Evolutionary conservation across 257 asterid genomes (phyloP), one percentile per base, ranked within the genome.

Genomic region (Solanum arcanum): DNA sequence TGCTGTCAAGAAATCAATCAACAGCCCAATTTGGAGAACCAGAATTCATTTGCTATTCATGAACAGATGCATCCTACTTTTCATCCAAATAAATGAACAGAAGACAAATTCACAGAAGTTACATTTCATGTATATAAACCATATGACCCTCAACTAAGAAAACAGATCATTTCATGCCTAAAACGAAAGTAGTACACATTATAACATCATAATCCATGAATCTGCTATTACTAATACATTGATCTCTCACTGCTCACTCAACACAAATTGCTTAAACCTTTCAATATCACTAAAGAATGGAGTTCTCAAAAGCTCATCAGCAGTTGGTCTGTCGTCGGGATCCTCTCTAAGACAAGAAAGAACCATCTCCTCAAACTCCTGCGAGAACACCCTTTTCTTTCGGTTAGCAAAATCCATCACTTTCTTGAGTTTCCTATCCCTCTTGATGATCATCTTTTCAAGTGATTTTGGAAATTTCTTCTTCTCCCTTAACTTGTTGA

Each of bases 291-390:
- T 25, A 46, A 44, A 77, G 7, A 77, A 77, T 44, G 84, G 84
- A 25, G 13, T 42, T 14, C 15, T 15, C 39, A 86, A 52, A 33
- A 89, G 81, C 46, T 89, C 83, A 33, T 44, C 25, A 42, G 52
- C 87, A 60, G 25, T 60, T 25, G 89, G 87, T 82, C 90, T 83
- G 6, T 75, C 35, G 1, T 16, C 75, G 6, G 89, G 83, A 3
- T 74, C 35, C 62, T 44, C 42, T 75, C 9, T 10, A 83, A 86
- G 84, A 80, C 90, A 86, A 6, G 44, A 42, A 41, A 41, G 31
- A 33, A 89, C 87, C 87, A 86, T 70, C 9, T 14, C 56, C 83
- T 72, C 60, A 25, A 89, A 89, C 13, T 18, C 87, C 23, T 33
- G 5, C 1, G 89, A 86, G 33, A 89, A 86, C 37, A 2, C 41